Conservation (phyloP, 2,329 filamentous ascomycete genomes). For the Verticillium nubilum region DNA sequence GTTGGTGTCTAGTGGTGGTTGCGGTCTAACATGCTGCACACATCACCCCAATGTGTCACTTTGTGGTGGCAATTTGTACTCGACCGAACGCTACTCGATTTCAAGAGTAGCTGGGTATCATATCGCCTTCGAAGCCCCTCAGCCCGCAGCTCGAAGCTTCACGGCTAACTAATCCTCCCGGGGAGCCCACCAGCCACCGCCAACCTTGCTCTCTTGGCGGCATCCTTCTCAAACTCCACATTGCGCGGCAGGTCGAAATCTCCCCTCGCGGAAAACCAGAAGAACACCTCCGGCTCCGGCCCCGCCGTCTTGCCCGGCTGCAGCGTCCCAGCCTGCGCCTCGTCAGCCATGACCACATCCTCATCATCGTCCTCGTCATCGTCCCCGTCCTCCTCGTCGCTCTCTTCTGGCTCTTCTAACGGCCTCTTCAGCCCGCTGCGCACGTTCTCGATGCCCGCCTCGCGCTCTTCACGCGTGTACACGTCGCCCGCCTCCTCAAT, state of each 20-base stretch:
- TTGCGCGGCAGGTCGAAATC: constrained; percentile 39
- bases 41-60: no score
- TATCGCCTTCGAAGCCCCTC: neutral
- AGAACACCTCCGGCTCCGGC: constrained; percentile 39
- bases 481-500: constrained; percentile 47
- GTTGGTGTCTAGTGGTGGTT: no score
- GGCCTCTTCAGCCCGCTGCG: constrained; percentile 62
- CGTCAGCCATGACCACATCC: constrained; percentile 30
- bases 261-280: constrained; percentile 40
- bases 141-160: neutral
- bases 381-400: constrained; percentile 55
- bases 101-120: constrained; percentile 11
- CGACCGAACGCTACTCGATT: neutral
- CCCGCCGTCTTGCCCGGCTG: constrained; percentile 18
- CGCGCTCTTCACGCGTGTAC: constrained; percentile 68
- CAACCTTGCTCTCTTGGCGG: constrained; percentile 12
- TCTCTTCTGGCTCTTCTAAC: constrained; percentile 44
- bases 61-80: neutral
- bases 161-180: neutral
- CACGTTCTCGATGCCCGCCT: constrained; percentile 61
- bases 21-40: no score
- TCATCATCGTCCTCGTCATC: constrained; percentile 48
- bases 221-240: constrained; percentile 35
- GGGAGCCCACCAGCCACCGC: constrained; percentile 2
- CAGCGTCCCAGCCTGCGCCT: constrained; percentile 20